Evolutionary conservation across 1,284 basidiomycete species (phyloP).

Genomic region (Phylloporus sp.): DNA sequence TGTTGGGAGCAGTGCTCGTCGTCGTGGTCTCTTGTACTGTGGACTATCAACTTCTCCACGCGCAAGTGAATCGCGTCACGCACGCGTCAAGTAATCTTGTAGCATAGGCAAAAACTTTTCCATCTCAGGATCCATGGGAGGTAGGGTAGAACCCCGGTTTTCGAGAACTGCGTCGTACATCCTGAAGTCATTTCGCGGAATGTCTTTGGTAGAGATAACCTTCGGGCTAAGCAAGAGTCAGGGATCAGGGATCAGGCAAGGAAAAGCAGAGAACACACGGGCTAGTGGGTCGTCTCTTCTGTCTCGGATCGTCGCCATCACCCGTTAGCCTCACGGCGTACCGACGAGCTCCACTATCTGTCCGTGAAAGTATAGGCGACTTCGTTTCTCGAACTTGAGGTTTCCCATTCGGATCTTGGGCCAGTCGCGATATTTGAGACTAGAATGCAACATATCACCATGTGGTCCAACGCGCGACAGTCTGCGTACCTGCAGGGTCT

Average conservation of each 20-base stretch:
- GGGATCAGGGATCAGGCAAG: background rate
- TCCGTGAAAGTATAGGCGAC: slow-evolving; percentile 18
- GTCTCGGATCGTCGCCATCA: slow-evolving; percentile 5
- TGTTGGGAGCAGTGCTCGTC: slow-evolving; percentile 3
- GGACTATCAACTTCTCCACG: slow-evolving; percentile 11
- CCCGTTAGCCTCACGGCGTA: slow-evolving; percentile 33
- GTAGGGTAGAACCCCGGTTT: slow-evolving; percentile 40
- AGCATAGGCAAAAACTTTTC: slow-evolving; percentile 77
- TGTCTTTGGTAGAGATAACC: slow-evolving; percentile 60
- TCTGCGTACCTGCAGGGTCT: slow-evolving; percentile 65
- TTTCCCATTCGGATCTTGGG: slow-evolving; percentile 40
- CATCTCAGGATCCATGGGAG: slow-evolving; percentile 64
- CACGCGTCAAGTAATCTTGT: slow-evolving; percentile 73
- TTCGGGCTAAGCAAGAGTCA: slow-evolving; percentile 54
- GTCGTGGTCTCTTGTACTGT: slow-evolving; percentile 35
- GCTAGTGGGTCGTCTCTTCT: slow-evolving; percentile 37
- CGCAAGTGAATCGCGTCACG: slow-evolving; percentile 20
- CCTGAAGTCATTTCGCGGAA: slow-evolving; percentile 56
- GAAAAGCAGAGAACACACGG: slow-evolving; percentile 32
- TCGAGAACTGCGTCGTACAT: slow-evolving; percentile 76
- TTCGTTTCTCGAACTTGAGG: slow-evolving; percentile 30
- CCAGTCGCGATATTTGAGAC: slow-evolving; percentile 60
- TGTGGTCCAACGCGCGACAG: background rate
- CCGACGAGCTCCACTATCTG: slow-evolving; percentile 33
- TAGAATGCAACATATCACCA: slow-evolving; percentile 25